Evolutionary conservation across 805 yeast species (phyloP).

Genomic region (Candida fluviatilis): DNA sequence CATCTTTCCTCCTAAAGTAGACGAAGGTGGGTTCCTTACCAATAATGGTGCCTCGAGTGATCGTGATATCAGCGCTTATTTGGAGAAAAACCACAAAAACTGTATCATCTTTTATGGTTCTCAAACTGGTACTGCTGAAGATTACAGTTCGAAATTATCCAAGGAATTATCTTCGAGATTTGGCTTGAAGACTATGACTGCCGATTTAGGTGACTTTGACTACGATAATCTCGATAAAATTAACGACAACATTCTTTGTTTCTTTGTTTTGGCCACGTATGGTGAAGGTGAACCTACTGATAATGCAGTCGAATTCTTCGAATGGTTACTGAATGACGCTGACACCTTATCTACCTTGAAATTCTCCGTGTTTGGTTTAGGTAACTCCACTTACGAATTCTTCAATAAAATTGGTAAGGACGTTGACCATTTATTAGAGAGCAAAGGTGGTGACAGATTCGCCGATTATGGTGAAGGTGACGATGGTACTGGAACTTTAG

Average conservation of each 20-base stretch:
- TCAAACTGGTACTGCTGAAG: conserved; percentile 99
- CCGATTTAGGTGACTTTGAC: conserved; percentile 86
- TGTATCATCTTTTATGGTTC: conserved; percentile 85
- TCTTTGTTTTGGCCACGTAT: conserved; percentile 83
- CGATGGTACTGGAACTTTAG: conserved; percentile 91
- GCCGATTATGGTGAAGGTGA: conserved; percentile 90
- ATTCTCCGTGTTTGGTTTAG: conserved; percentile 83
- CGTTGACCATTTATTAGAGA: conserved; percentile 44
- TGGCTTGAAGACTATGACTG: conserved; percentile 77
- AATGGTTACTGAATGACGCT: conserved; percentile 56
- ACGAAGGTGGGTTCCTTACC: conserved; percentile 7
- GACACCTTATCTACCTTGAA: conserved; percentile 55
- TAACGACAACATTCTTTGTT: conserved; percentile 52
- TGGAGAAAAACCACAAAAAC: conserved; percentile 63
- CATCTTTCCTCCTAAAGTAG: conserved; percentile 31
- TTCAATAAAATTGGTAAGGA: conserved; percentile 79
- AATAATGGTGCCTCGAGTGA: conserved; percentile 1
- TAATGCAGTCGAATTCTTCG: conserved; percentile 78
- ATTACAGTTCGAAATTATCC: conserved; percentile 84
- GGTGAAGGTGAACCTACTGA: conserved; percentile 99
- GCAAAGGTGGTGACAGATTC: conserved; percentile 68
- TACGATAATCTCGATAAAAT: conserved; percentile 69
- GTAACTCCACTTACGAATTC: conserved; percentile 91
- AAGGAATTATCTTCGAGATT: conserved; percentile 83
- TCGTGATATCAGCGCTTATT: conserved; percentile 42